Base-by-base conservation (phyloP, 768 basidiomycete species). In the Pisolithus microcarpus region DNA sequence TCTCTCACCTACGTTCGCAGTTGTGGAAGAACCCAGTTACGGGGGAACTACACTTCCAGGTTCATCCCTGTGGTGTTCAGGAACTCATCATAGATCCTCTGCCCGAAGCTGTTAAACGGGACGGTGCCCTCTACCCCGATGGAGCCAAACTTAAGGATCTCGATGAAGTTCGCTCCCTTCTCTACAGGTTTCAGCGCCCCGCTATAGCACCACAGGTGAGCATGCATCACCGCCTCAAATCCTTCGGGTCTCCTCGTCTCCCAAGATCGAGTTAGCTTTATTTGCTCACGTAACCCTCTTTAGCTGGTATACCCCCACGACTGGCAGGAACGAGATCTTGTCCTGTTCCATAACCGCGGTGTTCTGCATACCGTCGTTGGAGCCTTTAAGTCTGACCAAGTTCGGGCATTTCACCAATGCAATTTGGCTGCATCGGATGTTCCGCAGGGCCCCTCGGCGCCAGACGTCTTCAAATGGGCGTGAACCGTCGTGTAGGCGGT, bases 21-120 rank as follows among this genome's bases (percentile, higher is more conserved):
- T 64, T 85, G 7, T 95, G 93, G 93, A 94, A 94, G 75, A 95
- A 94, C 67, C 90, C 91, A 1, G 79, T 81, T 7, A 95, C 91
- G 11, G 82, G 84, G 23, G 72, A 73, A 2, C 75, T 97, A 19
- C 89, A 94, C 64, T 84, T 94, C 71, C 81, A 97, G 63, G 92
- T 95, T 4, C 93, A 95, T 64, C 91, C 88, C 4, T 88, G 85
- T 58, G 91, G 82, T 28, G 81, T 67, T 1, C 67, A 72, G 36
- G 81, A 86, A 57, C 75, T 94, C 28, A 54, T 84, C 49, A 71
- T 96, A 56, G 79, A 78, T n/a, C 80, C 91, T 15, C 76, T 94
- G 0, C 87, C 89, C 0, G 72, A 69, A 40, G 78, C 77, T 21
- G 76, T 78, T 0, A 68, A 68, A 24, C 74, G 77, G 9, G 76